These are phyloP conservation scores for Mycena galopus DNA, from an alignment of 768 basidiomycete species.

Conservation along the genomic window DNA sequence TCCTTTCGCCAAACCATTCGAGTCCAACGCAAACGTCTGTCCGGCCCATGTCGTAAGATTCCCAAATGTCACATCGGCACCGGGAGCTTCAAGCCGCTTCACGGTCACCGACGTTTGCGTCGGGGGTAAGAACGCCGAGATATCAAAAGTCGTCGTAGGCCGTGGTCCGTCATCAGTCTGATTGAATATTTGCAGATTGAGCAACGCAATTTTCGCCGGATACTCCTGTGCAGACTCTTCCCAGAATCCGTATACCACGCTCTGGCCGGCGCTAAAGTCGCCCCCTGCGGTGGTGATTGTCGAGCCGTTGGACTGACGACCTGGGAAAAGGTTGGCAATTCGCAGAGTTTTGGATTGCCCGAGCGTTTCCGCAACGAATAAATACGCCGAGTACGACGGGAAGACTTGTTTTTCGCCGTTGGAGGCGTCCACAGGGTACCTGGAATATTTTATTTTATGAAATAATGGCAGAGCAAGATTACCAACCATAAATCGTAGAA, in stretches of 20 bases:
- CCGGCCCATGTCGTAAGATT: slow-evolving; percentile 65
- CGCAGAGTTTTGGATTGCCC: slow-evolving; percentile 57
- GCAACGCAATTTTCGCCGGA: slow-evolving; percentile 60
- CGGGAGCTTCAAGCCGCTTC: slow-evolving; percentile 60
- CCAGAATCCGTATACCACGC: slow-evolving; percentile 68
- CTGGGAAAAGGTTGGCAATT: slow-evolving; percentile 65
- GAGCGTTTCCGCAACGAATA: slow-evolving; percentile 64
- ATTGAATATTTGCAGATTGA: slow-evolving; percentile 67
- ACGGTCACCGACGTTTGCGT: slow-evolving; percentile 49
- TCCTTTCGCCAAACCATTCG: slow-evolving; percentile 54
- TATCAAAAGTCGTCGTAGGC: slow-evolving; percentile 59
- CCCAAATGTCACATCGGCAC: slow-evolving; percentile 59
- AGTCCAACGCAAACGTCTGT: slow-evolving; percentile 55
- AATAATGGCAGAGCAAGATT: background rate
- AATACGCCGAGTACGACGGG: slow-evolving; percentile 66
- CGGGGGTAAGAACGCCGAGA: slow-evolving; percentile 54
- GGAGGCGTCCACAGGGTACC: slow-evolving; percentile 62
- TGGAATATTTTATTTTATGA: slow-evolving; percentile 31
- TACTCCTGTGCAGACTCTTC: slow-evolving; percentile 48
- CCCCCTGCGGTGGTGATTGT: slow-evolving; percentile 65
- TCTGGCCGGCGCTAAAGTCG: slow-evolving; percentile 60
- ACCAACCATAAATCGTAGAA: slow-evolving; percentile 63
- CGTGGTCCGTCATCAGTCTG: slow-evolving; percentile 57
- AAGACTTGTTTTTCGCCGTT: slow-evolving; percentile 66
- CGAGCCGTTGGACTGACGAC: slow-evolving; percentile 64